Base-by-base conservation (phyloP, 106 monocot genomes). In the Hemerocallis citrina region DNA sequence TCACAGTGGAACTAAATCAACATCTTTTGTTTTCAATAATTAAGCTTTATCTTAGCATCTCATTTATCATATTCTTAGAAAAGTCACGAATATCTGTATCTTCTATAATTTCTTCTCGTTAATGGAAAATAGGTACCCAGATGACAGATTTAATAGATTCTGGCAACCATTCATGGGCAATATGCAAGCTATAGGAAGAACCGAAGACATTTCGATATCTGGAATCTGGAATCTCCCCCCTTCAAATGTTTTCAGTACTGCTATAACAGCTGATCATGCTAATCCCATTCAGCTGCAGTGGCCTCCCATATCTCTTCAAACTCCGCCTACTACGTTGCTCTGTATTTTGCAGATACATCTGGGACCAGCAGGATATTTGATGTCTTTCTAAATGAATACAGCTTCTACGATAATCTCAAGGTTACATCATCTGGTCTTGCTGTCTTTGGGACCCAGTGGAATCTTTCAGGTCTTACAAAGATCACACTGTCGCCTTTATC, bases 221-320 rank as follows among this genome's bases (percentile, higher is more conserved):
- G 67, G 68, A 44, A 70, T 98, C 48, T 98, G 98, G 98, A 92
- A 98, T 70, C 69, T 79, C 24, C 98, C 98, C 21, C 98, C 98
- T 55, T 40, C 34, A 36, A 82, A 75, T 45, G 67, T 82, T 43
- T 82, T 92, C 50, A 52, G 61, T 37, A 86, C 76, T 64, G 92
- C 85, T 42, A 33, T 91, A 7, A 65, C 68, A n/a, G 51, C 81
- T 25, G 66, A 74, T 42, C 43, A 40, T n/a, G 66, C 60, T n/a
- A 73, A 68, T 48, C 35, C 58, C 8, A 17, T 92, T 57, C 72
- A 80, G 48, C 67, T 98, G 52, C 81, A 88, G 32, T 98, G 98
- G 98, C 92, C 98, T 36, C 72, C 52, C 21, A 27, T 82, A 13
- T 48, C 81, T 7, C 92, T 98, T 20, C 66, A 34, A 82, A 56